phyloP scores from a whole-genome alignment of 2,329 filamentous ascomycete species.

The Clonostachys rosea region DNA sequence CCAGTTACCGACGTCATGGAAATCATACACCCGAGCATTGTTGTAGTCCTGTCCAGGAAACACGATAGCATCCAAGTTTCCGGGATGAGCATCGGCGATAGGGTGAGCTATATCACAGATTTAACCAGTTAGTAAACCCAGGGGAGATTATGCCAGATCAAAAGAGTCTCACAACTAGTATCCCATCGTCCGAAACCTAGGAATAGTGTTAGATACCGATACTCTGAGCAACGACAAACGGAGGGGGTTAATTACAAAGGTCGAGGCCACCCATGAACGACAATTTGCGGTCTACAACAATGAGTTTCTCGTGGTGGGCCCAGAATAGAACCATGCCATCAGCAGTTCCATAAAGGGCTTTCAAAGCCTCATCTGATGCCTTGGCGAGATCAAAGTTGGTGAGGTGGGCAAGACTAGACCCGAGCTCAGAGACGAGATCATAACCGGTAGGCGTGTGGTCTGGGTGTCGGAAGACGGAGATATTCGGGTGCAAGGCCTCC shows the following conservation, averaged over 20 bases:
- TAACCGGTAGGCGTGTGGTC: conserved; percentile 77
- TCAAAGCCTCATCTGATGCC: conserved; percentile 67
- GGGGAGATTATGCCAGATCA: conserved; percentile 5
- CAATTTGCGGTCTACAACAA: conserved; percentile 70
- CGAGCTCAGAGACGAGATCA: conserved; percentile 63
- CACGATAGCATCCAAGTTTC: conserved; percentile 68
- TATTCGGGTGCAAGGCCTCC: conserved; percentile 75
- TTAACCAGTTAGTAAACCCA: background rate
- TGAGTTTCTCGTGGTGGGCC: conserved; percentile 92
- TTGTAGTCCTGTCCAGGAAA: conserved; percentile 94
- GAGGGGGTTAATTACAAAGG: conserved; percentile 48
- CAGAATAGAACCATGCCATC: conserved; percentile 83
- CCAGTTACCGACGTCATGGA: conserved; percentile 72
- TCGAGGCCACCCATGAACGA: conserved; percentile 93
- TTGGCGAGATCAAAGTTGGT: conserved; percentile 53
- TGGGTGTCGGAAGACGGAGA: conserved; percentile 84
- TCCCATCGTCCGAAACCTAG: conserved; percentile 79
- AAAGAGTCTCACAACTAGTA: conserved; percentile 56
- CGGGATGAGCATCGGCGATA: conserved; percentile 79
- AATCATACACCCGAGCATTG: conserved; percentile 81
- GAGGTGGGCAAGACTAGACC: conserved; percentile 49
- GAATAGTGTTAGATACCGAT: background rate
- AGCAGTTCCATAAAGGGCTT: conserved; percentile 75
- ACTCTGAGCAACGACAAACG: background rate
- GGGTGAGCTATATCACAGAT: conserved; percentile 49